phyloP scores from a whole-genome alignment of 2,329 filamentous ascomycete species.

The Ophiostoma perfectum region DNA sequence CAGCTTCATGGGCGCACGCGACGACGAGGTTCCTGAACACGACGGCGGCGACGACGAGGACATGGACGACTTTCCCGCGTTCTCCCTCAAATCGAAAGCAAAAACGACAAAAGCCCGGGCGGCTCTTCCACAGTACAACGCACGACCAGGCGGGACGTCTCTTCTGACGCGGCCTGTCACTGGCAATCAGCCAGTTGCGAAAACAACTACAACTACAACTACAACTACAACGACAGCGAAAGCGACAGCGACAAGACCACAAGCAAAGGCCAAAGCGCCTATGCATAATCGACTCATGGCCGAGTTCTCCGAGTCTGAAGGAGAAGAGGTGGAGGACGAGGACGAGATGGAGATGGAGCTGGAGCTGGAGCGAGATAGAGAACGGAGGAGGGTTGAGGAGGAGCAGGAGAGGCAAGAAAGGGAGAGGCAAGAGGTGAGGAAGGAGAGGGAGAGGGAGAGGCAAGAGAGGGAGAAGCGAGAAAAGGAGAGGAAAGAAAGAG shows the following conservation, averaged over 20 bases:
- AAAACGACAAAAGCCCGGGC: slow-evolving; percentile 7
- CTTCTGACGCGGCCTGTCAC: not conserved
- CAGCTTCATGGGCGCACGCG: slow-evolving; percentile 20
- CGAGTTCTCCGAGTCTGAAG: slow-evolving; percentile 7
- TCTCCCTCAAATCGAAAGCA: not conserved
- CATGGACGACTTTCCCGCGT: slow-evolving; percentile 12
- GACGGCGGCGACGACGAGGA: slow-evolving; percentile 11
- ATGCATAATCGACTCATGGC: slow-evolving; percentile 7
- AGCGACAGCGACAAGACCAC: not conserved
- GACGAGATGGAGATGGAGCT: slow-evolving; percentile 1
- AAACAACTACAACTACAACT: not conserved
- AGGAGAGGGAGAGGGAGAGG: not conserved
- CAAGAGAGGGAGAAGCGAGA: not conserved
- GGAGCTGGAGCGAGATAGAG: not conserved
- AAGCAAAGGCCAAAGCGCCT: not conserved
- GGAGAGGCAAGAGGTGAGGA: not conserved
- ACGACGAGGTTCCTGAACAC: not conserved
- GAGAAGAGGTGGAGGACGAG: not conserved
- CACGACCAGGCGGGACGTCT: slow-evolving; percentile 4
- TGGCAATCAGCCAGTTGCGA: too few species aligned
- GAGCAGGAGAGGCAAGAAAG: not conserved
- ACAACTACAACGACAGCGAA: too few species aligned
- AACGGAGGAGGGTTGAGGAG: not conserved
- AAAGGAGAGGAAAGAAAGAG: not conserved
- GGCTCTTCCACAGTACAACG: slow-evolving; percentile 16